These are phyloP conservation scores for Auriculariales sp. DNA, from an alignment of 768 basidiomycete genomes.

Conservation along the genomic window DNA sequence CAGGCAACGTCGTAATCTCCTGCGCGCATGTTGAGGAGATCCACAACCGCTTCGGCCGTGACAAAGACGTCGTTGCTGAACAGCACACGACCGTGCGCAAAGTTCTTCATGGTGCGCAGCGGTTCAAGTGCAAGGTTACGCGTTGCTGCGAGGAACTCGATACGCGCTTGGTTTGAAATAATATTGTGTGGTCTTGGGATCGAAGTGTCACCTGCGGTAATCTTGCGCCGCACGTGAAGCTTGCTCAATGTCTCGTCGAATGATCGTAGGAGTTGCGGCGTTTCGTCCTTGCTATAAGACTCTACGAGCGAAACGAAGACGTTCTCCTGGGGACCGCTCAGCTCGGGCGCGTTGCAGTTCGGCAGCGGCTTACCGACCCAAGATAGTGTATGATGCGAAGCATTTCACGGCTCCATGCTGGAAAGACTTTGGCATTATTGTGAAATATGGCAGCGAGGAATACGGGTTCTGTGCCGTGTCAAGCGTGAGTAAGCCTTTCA, in stretches of 20 bases:
- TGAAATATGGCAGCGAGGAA: conserved; percentile 28
- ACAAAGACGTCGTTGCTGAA: conserved; percentile 30
- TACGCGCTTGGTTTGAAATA: conserved; percentile 17
- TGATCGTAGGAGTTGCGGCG: conserved; percentile 16
- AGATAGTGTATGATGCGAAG: conserved; percentile 21
- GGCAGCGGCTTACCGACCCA: conserved; percentile 12
- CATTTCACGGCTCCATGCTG: conserved; percentile 24
- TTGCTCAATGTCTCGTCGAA: too few species aligned
- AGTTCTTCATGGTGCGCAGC: conserved; percentile 12
- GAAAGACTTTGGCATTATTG: conserved; percentile 22
- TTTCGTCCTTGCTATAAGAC: conserved; percentile 20
- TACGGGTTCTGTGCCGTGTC: conserved; percentile 16
- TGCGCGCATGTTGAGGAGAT: conserved; percentile 22
- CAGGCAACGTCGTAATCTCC: conserved; percentile 33
- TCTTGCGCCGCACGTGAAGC: too few species aligned
- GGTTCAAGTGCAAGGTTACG: conserved; percentile 29
- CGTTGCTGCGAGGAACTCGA: conserved; percentile 22
- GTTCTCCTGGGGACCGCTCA: conserved; percentile 13
- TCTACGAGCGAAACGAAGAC: conserved; percentile 29
- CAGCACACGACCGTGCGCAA: conserved; percentile 24
- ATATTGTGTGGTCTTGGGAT: too few species aligned
- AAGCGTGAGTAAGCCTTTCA: neutral
- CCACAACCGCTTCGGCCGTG: conserved; percentile 24
- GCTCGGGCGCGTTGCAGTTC: neutral
- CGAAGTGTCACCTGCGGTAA: too few species aligned